Evolutionary conservation across 805 yeast genomes (phyloP).

Genomic region (Teunomyces funiuensis): DNA sequence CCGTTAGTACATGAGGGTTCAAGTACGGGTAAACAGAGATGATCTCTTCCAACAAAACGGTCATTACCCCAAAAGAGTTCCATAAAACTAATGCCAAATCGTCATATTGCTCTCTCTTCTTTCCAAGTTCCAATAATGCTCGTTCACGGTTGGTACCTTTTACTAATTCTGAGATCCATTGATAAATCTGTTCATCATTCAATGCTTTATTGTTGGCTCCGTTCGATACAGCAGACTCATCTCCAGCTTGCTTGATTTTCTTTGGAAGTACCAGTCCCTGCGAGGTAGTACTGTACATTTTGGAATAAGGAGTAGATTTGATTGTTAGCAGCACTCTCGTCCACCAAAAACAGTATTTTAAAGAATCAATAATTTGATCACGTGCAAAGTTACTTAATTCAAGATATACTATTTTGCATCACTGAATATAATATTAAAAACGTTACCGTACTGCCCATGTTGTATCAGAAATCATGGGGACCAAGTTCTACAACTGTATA

Average conservation of each 20-base stretch:
- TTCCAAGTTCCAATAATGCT: conserved; percentile 87
- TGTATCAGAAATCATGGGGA: no score
- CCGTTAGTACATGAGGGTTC: conserved; percentile 81
- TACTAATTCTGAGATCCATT: conserved; percentile 86
- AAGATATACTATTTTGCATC: no score
- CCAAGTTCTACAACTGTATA: no score
- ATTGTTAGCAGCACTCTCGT: background rate
- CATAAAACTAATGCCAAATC: conserved; percentile 90
- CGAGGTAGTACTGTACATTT: conserved; percentile 8
- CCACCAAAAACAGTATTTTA: conserved; percentile 1
- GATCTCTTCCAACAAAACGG: conserved; percentile 85
- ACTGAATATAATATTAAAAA: no score
- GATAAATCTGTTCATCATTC: conserved; percentile 76
- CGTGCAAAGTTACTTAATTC: background rate
- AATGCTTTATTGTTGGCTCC: conserved; percentile 26
- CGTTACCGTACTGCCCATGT: no score
- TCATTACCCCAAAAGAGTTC: conserved; percentile 97
- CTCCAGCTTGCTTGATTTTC: conserved; percentile 1
- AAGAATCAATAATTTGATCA: background rate
- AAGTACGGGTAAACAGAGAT: conserved; percentile 86
- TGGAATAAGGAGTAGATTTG: background rate
- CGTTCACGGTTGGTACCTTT: conserved; percentile 91
- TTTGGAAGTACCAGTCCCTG: conserved; percentile 1
- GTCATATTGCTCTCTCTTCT: conserved; percentile 91
- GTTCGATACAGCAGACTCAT: background rate